Evolutionary conservation across 352 stramenopile species (phyloP), one percentile per base, ranked within the genome.

Genomic region (Pythium angustatum): DNA sequence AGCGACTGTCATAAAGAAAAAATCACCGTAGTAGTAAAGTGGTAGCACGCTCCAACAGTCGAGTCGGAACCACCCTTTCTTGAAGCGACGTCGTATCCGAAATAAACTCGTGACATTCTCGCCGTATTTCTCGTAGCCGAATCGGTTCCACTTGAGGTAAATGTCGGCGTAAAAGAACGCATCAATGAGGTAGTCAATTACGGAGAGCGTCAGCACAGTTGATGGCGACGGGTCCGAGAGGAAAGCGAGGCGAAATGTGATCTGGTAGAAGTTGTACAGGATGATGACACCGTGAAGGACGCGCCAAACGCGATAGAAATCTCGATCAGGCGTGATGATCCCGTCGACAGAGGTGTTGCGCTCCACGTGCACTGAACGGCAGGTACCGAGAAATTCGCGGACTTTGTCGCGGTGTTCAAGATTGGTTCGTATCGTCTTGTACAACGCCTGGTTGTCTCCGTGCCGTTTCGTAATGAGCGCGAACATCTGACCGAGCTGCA

Each of bases 211-310:
- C 12, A 50, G 24, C 58, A 66, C 66, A 1, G 30, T 52, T 3
- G 30, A 19, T 0, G 5, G 7, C 1, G 38, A 45, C 5, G 66
- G 66, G 5, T 57, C 34, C 0, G 69, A 38, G 2, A 72, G 15
- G 28, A 76, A 76, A 2, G 69, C 69, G 8, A 72, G 43, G 9
- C 69, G 69, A 38, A 76, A 76, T 5, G 56, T 69, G 58, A 76
- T 73, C 44, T 61, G 28, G 60, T 76, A 76, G 38, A 76, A 76
- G 34, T 76, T 73, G 38, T 71, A 73, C 8, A 73, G 21, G 48
- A 89, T 45, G 26, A 90, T 73, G 19, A 72, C 24, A 0, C 69
- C 70, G 47, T 84, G 73, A 15, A 62, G 30, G n/a, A 78, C 64
- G 43, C 80, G 77, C 82, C 82, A 90, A 0, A 34, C n/a, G 1